phyloP scores from a whole-genome alignment of 1,284 basidiomycete genomes.

The Cryptococcus sp. region DNA sequence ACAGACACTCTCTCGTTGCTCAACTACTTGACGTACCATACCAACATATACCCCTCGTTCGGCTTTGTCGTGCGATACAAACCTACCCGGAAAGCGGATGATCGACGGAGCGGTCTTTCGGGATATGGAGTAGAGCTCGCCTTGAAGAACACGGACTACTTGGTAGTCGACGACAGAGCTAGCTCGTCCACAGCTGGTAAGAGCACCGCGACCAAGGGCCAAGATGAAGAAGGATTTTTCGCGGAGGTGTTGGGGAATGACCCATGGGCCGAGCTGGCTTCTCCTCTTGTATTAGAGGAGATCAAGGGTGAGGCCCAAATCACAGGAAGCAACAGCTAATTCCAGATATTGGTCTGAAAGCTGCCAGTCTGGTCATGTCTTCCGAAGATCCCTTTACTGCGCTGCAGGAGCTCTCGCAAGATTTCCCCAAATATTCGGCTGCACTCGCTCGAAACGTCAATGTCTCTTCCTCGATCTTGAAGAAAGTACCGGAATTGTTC shows the following conservation, averaged over 20 bases:
- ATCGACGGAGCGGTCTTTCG: slow-evolving; percentile 53
- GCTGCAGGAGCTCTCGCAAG: slow-evolving; percentile 68
- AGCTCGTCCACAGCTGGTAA: slow-evolving; percentile 18
- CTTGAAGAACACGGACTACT: slow-evolving; percentile 95
- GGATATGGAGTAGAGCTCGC: slow-evolving; percentile 90
- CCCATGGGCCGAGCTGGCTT: slow-evolving; percentile 51
- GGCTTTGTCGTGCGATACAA: slow-evolving; percentile 71
- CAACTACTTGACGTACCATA: slow-evolving; percentile 55
- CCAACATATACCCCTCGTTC: slow-evolving; percentile 50
- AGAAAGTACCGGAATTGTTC: slow-evolving; percentile 57
- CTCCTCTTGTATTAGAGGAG: slow-evolving; percentile 62
- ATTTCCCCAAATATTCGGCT: slow-evolving; percentile 79
- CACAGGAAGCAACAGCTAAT: background rate
- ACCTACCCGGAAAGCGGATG: slow-evolving; percentile 35
- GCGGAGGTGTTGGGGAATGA: slow-evolving; percentile 32
- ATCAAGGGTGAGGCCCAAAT: slow-evolving; percentile 45
- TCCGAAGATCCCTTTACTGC: slow-evolving; percentile 58
- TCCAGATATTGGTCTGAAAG: slow-evolving; percentile 65
- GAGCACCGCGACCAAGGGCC: slow-evolving; percentile 11
- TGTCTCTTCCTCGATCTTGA: slow-evolving; percentile 46
- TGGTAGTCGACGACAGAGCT: slow-evolving; percentile 78
- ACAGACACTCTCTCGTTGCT: slow-evolving; percentile 65
- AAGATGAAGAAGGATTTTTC: slow-evolving; percentile 16
- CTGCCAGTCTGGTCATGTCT: slow-evolving; percentile 63
- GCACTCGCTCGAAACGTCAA: slow-evolving; percentile 62